Base-by-base conservation (phyloP, 768 basidiomycete genomes). In the Favolaschia claudopus region DNA sequence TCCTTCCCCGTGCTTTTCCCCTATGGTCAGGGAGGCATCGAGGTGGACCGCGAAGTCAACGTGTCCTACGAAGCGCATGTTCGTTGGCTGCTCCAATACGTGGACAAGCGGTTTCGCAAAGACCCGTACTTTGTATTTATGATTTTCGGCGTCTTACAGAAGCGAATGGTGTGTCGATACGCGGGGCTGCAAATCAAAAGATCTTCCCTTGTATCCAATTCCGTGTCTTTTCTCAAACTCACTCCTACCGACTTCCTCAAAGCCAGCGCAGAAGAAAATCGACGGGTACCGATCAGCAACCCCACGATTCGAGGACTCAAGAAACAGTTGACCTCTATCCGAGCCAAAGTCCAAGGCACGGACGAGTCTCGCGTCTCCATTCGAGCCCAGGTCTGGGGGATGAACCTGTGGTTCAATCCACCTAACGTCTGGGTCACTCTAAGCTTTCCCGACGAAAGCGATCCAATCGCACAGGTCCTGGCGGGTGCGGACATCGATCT, bases 401-500 rank as follows among this genome's bases (percentile, higher is more conserved):
- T 72, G 0, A 67, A 65, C 5, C 19, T 78, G 0, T 20, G 60
- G 2, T 61, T 62, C 25, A 67, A 68, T 14, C 73, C 75, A 3
- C 78, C 78, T 0, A 62, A 45, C 1, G 20, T 82, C 0, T 84
- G 81, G 81, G 58, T 77, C 1, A 84, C 81, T 0, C 69, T 84
- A 3, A 82, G 80, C 46, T 78, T 76, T 0, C 46, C 59, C 1
- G 77, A 83, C 56, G 58, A 73, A 0, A 74, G 81, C n/a, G n/a
- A 82, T 59, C 82, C 81, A 0, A 69, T 84, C 19, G 77, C 75
- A 0, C 81, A 82, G 50, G 70, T 83, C 0, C 67, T 84, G 10
- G 71, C 75, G 0, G 80, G 83, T 0, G 71, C 71, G 32, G 64
- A 77, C 0, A 82, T 85, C 7, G 68, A 84, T 47, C 48, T 84